These are phyloP conservation scores for Microbotryum lychnidis-dioicae DNA, from an alignment of 1,284 basidiomycete genomes.

Conservation along the genomic window DNA sequence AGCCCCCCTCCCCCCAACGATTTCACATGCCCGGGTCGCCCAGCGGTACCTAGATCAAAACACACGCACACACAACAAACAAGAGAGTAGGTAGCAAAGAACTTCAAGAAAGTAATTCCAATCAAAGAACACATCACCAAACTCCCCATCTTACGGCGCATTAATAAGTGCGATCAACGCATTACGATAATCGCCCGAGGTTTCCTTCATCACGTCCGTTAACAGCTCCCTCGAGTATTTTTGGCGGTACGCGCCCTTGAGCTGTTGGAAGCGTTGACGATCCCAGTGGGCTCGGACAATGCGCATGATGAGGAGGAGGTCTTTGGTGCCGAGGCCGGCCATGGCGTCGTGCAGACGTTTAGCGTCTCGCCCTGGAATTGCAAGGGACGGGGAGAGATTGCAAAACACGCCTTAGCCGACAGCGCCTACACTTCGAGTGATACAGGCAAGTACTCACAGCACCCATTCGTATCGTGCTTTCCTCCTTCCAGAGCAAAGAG, in stretches of 20 bases:
- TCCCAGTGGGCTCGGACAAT: constrained; percentile 38
- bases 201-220: constrained; percentile 2
- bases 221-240: constrained; percentile 33
- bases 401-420: neutral
- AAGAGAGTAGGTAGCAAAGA: no score
- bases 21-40: no score
- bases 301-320: constrained; percentile 16
- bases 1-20: no score
- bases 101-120: no score
- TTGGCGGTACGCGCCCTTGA: constrained; percentile 37
- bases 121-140: no score
- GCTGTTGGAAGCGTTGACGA: constrained; percentile 32
- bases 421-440: neutral
- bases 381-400: neutral
- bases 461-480: constrained; percentile 35
- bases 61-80: no score
- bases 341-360: constrained; percentile 36
- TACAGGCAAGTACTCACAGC: neutral
- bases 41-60: no score
- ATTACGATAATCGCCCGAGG: constrained; percentile 9
- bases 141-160: neutral
- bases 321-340: constrained; percentile 38
- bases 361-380: constrained; percentile 34
- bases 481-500: constrained; percentile 38
- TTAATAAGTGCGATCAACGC: constrained; percentile 1